phyloP scores from a whole-genome alignment of 768 basidiomycete genomes.

The Gloeopeniophorella convolvens region DNA sequence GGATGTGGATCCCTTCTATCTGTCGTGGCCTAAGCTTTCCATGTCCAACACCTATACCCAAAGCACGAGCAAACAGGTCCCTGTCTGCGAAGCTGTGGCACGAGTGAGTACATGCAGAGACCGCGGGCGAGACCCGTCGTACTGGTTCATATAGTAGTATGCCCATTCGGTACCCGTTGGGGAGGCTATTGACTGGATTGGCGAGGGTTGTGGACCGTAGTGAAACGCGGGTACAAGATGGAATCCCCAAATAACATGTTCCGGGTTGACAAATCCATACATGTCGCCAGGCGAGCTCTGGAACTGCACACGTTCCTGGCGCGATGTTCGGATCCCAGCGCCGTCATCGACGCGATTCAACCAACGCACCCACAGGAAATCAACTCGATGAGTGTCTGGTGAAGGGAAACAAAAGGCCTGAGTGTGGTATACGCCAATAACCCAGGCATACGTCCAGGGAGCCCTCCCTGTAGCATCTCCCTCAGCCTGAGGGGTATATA shows the following conservation, averaged over 20 bases:
- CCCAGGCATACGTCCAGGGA: constrained; percentile 24
- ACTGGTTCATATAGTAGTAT: background rate
- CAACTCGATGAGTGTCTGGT: background rate
- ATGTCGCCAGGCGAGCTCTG: constrained; percentile 23
- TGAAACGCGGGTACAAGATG: constrained; percentile 40
- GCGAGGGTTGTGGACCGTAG: background rate
- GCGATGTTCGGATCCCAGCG: background rate
- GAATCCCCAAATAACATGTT: constrained; percentile 30
- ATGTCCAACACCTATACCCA: constrained; percentile 18
- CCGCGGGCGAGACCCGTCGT: background rate
- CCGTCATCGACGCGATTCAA: background rate
- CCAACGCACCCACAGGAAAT: constrained; percentile 7
- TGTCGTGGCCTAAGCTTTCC: background rate
- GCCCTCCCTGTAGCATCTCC: constrained; percentile 15
- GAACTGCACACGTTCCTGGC: constrained; percentile 36
- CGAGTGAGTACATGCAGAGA: background rate
- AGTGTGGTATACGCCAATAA: constrained; percentile 5
- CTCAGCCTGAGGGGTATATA: background rate
- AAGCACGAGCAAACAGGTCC: constrained; percentile 20
- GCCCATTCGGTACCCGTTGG: background rate
- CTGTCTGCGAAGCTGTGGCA: constrained; percentile 20
- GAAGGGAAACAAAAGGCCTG: background rate
- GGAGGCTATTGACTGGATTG: background rate
- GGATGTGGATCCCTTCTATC: background rate
- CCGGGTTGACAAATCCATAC: constrained; percentile 44